A percentile compares a stretch with the other conserved stretches of the same genome.
phyloP scores from a whole-genome alignment of 768 basidiomycete genomes.

The Collybia mongolica region DNA sequence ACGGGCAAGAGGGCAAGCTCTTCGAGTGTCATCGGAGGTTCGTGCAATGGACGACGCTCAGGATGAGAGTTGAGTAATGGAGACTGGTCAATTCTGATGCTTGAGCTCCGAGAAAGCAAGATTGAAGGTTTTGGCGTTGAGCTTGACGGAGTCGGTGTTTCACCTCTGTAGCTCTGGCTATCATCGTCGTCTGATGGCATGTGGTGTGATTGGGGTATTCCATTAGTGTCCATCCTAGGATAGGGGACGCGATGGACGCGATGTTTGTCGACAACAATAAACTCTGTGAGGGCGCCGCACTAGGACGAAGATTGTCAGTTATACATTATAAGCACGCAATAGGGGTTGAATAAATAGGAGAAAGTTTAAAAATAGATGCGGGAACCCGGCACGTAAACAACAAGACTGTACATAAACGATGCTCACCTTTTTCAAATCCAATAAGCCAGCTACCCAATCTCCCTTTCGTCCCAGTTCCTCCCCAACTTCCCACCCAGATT shows the following conservation, averaged over 20 bases:
- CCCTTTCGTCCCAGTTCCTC: conserved; percentile 68
- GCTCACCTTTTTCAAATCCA: conserved; percentile 78
- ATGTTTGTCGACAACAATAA: conserved; percentile 79
- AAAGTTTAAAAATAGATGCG: conserved; percentile 6
- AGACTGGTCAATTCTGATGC: neutral
- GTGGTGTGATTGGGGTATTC: conserved; percentile 6
- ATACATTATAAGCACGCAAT: neutral
- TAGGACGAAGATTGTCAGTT: conserved; percentile 26
- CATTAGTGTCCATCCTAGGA: conserved; percentile 39
- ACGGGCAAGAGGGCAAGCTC: conserved; percentile 82
- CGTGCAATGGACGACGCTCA: neutral
- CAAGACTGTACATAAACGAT: conserved; percentile 3
- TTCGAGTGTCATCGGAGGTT: conserved; percentile 44
- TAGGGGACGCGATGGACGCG: conserved; percentile 73
- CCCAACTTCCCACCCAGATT: conserved; percentile 78
- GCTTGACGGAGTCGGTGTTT: conserved; percentile 5
- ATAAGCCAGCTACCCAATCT: conserved; percentile 84
- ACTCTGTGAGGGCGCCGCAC: conserved; percentile 89
- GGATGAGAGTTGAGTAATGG: neutral
- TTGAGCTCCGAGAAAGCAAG: neutral
- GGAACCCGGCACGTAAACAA: neutral
- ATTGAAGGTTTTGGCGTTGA: neutral
- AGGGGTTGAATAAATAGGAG: neutral
- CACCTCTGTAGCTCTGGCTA: neutral
- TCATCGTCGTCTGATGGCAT: neutral